Evolutionary conservation across 164 flowering plant genomes (phyloP).

Genomic region (Macadamia integrifolia): DNA sequence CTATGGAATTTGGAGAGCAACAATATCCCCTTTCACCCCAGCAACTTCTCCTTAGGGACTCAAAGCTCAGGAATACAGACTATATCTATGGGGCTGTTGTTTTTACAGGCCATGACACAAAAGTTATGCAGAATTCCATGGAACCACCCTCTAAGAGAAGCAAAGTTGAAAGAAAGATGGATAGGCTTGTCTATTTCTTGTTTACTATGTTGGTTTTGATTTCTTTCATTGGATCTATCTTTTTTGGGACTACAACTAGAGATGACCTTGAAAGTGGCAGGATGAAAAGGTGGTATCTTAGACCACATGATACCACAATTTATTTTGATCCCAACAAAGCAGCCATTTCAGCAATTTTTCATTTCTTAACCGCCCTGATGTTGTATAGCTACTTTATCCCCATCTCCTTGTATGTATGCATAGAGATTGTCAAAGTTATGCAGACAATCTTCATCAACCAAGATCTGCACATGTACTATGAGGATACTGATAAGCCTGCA

Average conservation of each 20-base stretch:
- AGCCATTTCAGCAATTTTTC: conserved; percentile 51
- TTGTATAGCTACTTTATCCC: conserved; percentile 78
- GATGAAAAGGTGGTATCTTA: conserved; percentile 78
- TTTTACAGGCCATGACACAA: conserved; percentile 92
- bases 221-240: conserved; percentile 60
- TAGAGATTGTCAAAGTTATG: conserved; percentile 89
- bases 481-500: conserved; percentile 83
- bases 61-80: conserved; percentile 92
- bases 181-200: conserved; percentile 63
- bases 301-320: conserved; percentile 52
- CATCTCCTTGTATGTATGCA: conserved; percentile 85
- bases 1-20: conserved; percentile 54
- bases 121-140: conserved; percentile 83
- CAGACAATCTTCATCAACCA: conserved; percentile 86
- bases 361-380: conserved; percentile 70
- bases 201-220: conserved; percentile 48
- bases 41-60: conserved; percentile 85
- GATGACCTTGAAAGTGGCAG: conserved; percentile 50
- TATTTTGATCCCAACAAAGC: conserved; percentile 66
- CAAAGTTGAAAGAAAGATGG: conserved; percentile 80
- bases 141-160: conserved; percentile 94
- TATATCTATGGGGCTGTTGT: conserved; percentile 76
- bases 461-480: conserved; percentile 83
- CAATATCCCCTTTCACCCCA: conserved; percentile 68
- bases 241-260: conserved; percentile 62